These are phyloP conservation scores for Cyclocybe aegerita DNA, from an alignment of 768 basidiomycete genomes.

Conservation along the genomic window DNA sequence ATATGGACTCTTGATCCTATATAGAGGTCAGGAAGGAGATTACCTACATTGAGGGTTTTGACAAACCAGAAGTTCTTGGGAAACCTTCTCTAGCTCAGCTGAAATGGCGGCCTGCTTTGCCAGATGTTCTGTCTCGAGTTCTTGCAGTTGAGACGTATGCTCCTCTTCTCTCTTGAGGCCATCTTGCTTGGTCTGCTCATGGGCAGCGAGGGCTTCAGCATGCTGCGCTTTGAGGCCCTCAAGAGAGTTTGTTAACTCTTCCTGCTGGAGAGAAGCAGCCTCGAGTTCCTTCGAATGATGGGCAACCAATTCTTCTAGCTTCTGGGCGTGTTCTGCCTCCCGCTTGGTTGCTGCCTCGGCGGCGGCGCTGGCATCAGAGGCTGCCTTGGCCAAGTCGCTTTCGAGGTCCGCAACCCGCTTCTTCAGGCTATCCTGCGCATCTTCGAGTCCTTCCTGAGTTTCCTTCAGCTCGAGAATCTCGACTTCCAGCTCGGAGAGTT, in stretches of 20 bases:
- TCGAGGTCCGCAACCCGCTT: constrained; percentile 51
- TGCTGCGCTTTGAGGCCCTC: constrained; percentile 49
- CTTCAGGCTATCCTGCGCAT: constrained; percentile 47
- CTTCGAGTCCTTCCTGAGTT: constrained; percentile 61
- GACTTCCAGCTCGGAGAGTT: constrained; percentile 79
- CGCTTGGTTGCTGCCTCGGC: constrained; percentile 45
- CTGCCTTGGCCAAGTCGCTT: constrained; percentile 49
- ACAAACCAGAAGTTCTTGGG: constrained; percentile 62
- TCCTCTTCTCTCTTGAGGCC: constrained; percentile 44
- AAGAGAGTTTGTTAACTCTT: constrained; percentile 41
- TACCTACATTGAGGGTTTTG: constrained; percentile 12
- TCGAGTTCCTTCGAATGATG: constrained; percentile 48
- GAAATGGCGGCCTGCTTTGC: constrained; percentile 51
- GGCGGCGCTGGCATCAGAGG: constrained; percentile 46
- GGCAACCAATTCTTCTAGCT: constrained; percentile 38
- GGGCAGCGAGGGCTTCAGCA: constrained; percentile 38
- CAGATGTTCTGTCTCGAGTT: constrained; percentile 48
- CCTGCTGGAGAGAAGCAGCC: constrained; percentile 42
- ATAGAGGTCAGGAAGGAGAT: not conserved
- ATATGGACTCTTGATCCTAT: constrained; percentile 70
- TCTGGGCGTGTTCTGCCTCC: constrained; percentile 42
- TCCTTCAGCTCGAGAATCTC: constrained; percentile 80
- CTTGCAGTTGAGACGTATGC: constrained; percentile 48
- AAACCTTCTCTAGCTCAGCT: constrained; percentile 55
- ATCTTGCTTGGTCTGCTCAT: constrained; percentile 48